Base-by-base conservation (phyloP, 2,329 filamentous ascomycete species). In the Alternaria sp. region DNA sequence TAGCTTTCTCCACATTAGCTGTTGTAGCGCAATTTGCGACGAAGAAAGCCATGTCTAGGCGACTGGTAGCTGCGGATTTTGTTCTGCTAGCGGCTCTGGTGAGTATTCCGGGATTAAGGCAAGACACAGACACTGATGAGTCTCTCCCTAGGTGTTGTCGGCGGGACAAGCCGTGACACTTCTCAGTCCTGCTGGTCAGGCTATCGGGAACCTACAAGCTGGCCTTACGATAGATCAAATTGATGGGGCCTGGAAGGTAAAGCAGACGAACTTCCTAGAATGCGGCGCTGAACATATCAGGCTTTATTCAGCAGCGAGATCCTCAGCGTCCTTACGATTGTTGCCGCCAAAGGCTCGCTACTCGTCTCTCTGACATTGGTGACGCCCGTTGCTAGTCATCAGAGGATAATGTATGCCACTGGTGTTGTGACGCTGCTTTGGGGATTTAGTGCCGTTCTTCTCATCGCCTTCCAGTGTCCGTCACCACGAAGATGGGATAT, bases 11-110 rank as follows among this genome's bases (percentile, higher is more conserved):
- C 2, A 60, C 10, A n/a, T 13, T 47, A 19, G 49, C 60, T 6
- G 30, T 64, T 2, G 17, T 40, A 12, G 57, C 61, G 11, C 56
- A 66, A 21, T 62, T 64, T 21, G 57, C 60, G 25, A 64, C 63
- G 4, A 66, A 64, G 32, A 57, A 26, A 13, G 56, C 46, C 11
- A 52, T 64, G 36, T 45, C 60, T 1, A 60, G n/a, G 28, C 63
- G 15, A 0, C n/a, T 66, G 3, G 44, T 44, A 2, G 17, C 13
- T 17, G 50, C 51, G 4, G 63, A 66, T 7, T 52, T 47, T 8
- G 40, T 66, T 3, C 23, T 66, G 3, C 15, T 60, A 13, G 17
- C 3, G 12, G 51, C 51, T 3, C 11, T 60, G 44, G 44, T 60
- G 26, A 28, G 26, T 28, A 28, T 28, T 28, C 26, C 10, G 26